phyloP scores from a whole-genome alignment of 257 asterid species.

The Lithospermum erythrorhizon region DNA sequence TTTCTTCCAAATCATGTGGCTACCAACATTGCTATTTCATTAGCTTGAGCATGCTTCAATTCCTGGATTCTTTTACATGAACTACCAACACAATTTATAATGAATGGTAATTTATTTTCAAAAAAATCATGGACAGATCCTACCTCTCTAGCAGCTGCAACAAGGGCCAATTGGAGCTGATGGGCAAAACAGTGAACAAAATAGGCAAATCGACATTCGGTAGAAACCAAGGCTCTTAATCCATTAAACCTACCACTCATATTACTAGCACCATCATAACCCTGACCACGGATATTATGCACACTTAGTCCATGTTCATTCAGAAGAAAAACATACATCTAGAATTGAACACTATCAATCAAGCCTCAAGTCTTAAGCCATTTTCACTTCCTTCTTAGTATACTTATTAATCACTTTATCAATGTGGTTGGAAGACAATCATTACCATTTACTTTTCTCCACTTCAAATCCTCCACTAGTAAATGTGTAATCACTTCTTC shows the following conservation, averaged over 20 bases:
- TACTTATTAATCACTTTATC: too few relatives aligned
- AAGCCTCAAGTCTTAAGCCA: background rate
- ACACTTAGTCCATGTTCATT: background rate
- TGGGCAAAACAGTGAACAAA: too few relatives aligned
- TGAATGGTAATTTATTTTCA: too few relatives aligned
- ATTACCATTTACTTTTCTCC: conserved; percentile 2
- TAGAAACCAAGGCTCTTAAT: too few relatives aligned
- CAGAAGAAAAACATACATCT: background rate
- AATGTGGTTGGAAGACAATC: background rate
- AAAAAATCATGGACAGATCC: background rate
- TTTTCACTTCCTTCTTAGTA: too few relatives aligned
- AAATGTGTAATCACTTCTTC: too few relatives aligned
- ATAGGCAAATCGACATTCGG: too few relatives aligned
- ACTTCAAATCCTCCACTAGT: background rate
- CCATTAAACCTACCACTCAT: background rate
- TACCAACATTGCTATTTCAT: background rate
- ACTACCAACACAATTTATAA: too few relatives aligned
- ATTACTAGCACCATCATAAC: conserved; percentile 5
- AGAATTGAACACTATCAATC: background rate
- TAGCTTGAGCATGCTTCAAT: background rate
- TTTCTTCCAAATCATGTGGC: background rate
- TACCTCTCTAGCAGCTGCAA: background rate
- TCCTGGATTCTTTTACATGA: too few relatives aligned
- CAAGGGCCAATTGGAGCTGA: too few relatives aligned
- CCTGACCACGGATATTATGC: background rate